Evolutionary conservation across 768 basidiomycete genomes (phyloP).

Genomic region (Tylopilus felleus): DNA sequence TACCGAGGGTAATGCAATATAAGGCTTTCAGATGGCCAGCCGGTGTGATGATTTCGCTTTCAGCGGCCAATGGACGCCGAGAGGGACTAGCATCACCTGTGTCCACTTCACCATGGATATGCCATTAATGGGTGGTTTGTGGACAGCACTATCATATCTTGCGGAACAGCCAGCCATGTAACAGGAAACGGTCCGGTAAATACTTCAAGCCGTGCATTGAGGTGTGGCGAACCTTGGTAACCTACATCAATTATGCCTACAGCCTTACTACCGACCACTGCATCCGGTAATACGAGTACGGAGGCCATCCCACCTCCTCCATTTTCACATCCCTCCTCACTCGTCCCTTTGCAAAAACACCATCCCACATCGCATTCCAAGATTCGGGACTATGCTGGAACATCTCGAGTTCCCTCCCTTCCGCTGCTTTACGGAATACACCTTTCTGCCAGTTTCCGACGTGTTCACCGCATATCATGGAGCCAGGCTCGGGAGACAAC

Average conservation of each 20-base stretch:
- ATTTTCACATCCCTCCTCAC: constrained; percentile 9
- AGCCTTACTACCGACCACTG: constrained; percentile 28
- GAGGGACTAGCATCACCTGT: too few relatives aligned
- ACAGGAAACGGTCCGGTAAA: neutral
- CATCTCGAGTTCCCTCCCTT: neutral
- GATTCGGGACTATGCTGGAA: constrained; percentile 35
- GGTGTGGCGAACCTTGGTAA: neutral
- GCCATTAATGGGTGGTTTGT: neutral
- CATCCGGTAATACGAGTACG: constrained; percentile 3
- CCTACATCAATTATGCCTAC: neutral
- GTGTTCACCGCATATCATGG: constrained; percentile 32
- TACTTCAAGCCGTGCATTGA: too few relatives aligned
- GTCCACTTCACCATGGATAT: too few relatives aligned
- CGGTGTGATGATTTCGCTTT: neutral
- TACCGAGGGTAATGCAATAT: too few relatives aligned
- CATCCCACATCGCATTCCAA: constrained; percentile 40
- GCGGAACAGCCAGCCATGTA: neutral
- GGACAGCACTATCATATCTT: too few relatives aligned
- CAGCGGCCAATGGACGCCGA: neutral
- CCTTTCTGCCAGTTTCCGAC: constrained; percentile 10
- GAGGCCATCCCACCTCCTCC: neutral
- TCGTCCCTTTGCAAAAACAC: constrained; percentile 27
- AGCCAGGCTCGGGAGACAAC: constrained; percentile 29
- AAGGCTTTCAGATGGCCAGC: neutral
- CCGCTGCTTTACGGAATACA: neutral